Evolutionary conservation across 805 yeast genomes (phyloP), one percentile per base, ranked within the genome.

Genomic region (Candida hispaniensis): DNA sequence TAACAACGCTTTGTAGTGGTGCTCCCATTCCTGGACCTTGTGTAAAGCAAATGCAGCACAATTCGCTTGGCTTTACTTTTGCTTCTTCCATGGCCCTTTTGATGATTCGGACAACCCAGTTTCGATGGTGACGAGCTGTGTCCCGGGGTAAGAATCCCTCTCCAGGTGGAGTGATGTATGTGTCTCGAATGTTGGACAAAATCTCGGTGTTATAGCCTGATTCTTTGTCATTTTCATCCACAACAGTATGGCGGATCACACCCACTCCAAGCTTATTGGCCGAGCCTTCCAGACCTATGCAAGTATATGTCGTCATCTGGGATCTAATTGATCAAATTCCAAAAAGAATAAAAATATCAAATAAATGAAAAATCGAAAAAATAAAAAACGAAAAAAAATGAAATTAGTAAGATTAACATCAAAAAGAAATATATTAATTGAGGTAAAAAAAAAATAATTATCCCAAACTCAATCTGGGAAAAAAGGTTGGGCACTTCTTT

Each of bases 11-110:
- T 48, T 91, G 94, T 35, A 91, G 60, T 0, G 99, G 99, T 1
- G 97, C 97, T 2, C 99, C 99, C 97, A 91, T 91, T 1, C 99
- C 99, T 1, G 98, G 99, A 4, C 98, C 98, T 57, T 80, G 93
- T 1, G 98, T 91, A 55, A 91, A 91, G 55, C 94, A 83, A 30
- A 91, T 79, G 43, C 66, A 61, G 41, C 61, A 64, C 18, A 62
- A 44, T 6, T 60, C 62, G 2, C 34, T 33, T 32, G 80, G 76
- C 56, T 79, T 86, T 28, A 79, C 79, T 12, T 11, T 4, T 2
- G 93, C 77, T 25, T 76, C 86, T 2, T 54, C 53, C 25, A 91
- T 49, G 0, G 97, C 79, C 18, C 50, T 49, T 47, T 73, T 73
- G 22, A 83, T 72, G 14, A 86, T 58, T 39, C 96, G 58, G 1